Conservation (phyloP, 1,284 basidiomycete genomes). For the Cryptococcus sp. region DNA sequence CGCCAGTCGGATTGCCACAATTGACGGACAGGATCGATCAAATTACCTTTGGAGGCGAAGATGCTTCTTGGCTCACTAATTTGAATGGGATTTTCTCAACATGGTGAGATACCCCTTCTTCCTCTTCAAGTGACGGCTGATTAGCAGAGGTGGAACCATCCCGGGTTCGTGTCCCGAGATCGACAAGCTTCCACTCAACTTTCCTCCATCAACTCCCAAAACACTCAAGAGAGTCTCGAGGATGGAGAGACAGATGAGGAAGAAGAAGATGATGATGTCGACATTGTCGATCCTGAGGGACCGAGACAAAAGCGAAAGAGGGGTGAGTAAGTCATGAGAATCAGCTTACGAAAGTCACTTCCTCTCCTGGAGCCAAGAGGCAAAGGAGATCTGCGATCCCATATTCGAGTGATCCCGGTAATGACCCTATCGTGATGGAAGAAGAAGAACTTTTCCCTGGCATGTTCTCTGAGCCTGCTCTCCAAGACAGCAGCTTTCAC, state of each 20-base stretch:
- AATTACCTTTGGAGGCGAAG: slow-evolving; percentile 33
- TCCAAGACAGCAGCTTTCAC: too few relatives aligned
- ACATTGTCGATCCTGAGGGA: slow-evolving; percentile 8
- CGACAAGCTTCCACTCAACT: slow-evolving; percentile 28
- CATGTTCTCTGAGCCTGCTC: too few relatives aligned
- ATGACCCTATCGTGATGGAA: too few relatives aligned
- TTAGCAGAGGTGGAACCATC: slow-evolving; percentile 35
- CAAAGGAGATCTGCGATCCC: too few relatives aligned
- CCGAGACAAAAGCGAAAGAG: slow-evolving; percentile 9
- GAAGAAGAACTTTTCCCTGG: too few relatives aligned
- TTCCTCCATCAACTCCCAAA: slow-evolving; percentile 19
- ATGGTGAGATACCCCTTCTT: slow-evolving; percentile 20
- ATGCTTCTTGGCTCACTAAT: slow-evolving; percentile 13
- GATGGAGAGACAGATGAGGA: neutral
- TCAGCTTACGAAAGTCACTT: too few relatives aligned
- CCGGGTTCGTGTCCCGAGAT: slow-evolving; percentile 13
- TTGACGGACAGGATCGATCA: slow-evolving; percentile 26
- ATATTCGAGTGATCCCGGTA: too few relatives aligned
- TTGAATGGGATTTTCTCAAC: slow-evolving; percentile 20
- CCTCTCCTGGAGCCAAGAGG: too few relatives aligned
- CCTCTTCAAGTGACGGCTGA: neutral
- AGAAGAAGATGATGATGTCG: slow-evolving; percentile 11
- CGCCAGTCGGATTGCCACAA: neutral
- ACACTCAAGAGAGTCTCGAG: neutral
- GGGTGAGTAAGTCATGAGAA: slow-evolving; percentile 3